Evolutionary conservation across 345 rosid genomes (phyloP).

Genomic region (Euphorbia pulcherrima): DNA sequence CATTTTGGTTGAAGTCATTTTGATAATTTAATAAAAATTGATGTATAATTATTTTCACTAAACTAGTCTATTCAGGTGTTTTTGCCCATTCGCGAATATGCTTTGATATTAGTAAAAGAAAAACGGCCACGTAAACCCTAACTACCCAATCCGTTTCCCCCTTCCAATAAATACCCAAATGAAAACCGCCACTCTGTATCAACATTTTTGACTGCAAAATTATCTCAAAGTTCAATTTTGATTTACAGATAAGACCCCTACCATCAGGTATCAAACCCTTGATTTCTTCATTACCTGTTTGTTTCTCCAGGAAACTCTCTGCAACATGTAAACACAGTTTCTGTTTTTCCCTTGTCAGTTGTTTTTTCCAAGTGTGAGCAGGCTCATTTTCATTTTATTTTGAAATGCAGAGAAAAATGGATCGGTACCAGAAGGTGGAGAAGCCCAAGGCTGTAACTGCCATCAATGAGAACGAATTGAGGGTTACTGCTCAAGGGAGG

Average conservation of each 20-base stretch:
- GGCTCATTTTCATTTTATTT: background rate
- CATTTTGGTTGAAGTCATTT: too few species aligned
- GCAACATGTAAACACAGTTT: background rate
- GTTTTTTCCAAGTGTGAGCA: background rate
- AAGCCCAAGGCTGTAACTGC: slow-evolving; percentile 42
- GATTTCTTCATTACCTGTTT: background rate
- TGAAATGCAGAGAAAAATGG: slow-evolving; percentile 28
- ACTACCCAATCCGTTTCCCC: background rate
- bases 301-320: background rate
- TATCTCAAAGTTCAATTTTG: background rate
- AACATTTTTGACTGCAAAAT: background rate
- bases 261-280: slow-evolving; percentile 6
- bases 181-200: slow-evolving; percentile 6
- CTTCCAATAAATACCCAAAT: slow-evolving; percentile 7
- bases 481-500: slow-evolving; percentile 50
- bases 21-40: too few species aligned
- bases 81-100: too few species aligned
- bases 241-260: slow-evolving; percentile 3
- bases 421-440: slow-evolving; percentile 53
- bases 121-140: slow-evolving; percentile 17
- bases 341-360: too few species aligned
- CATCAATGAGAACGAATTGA: slow-evolving; percentile 46
- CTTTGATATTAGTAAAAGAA: too few species aligned
- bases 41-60: too few species aligned
- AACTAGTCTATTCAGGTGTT: too few species aligned